These are phyloP conservation scores for Trichoderma hamatum DNA, from an alignment of 2,329 filamentous ascomycete species.

Conservation along the genomic window DNA sequence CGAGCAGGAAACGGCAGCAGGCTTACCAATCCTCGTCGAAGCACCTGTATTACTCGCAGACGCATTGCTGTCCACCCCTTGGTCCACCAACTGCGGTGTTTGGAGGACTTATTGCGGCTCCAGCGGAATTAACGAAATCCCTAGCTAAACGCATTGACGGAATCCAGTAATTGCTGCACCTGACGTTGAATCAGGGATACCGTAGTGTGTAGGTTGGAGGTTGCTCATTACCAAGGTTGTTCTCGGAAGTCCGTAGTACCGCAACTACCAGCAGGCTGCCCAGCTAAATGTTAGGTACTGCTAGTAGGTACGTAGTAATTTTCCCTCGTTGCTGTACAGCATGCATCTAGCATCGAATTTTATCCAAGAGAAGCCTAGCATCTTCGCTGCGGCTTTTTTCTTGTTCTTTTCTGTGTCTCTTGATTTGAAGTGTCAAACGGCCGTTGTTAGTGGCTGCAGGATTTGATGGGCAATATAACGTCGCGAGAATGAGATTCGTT, in stretches of 20 bases:
- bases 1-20: conserved; percentile 14
- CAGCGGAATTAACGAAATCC: conserved; percentile 20
- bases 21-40: conserved; percentile 22
- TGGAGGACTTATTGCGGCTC: conserved; percentile 7
- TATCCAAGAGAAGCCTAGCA: not conserved
- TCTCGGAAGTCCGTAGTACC: not conserved
- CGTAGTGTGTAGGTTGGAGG: not conserved
- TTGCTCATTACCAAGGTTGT: not conserved
- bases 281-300: not conserved
- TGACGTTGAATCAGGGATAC: not conserved
- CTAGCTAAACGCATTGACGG: not conserved
- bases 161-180: not conserved
- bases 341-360: not conserved
- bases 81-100: conserved; percentile 17
- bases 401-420: not conserved
- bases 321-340: not conserved
- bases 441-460: not conserved
- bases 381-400: conserved; percentile 9
- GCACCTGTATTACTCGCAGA: conserved; percentile 14
- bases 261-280: not conserved
- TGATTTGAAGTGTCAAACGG: not conserved
- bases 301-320: not conserved
- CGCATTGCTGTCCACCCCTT: not conserved
- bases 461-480: not conserved
- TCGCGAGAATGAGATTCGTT: not conserved